Conservation (phyloP, 768 basidiomycete species). For the Roridomyces roridus region DNA sequence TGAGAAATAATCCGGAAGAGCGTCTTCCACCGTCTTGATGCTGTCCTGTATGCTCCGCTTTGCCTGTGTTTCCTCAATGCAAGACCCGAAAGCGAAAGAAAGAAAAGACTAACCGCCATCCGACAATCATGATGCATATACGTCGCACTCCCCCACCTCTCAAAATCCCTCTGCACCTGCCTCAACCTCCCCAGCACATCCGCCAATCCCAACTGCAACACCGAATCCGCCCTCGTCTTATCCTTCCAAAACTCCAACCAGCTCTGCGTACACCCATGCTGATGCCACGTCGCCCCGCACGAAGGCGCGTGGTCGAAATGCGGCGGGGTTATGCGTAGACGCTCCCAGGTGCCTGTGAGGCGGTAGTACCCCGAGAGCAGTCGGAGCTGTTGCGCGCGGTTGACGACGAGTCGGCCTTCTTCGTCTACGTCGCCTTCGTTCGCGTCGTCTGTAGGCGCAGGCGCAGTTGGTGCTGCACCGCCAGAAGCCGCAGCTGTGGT, state of each 20-base stretch:
- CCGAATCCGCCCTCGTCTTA: conserved; percentile 65
- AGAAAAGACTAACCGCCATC: conserved; percentile 29
- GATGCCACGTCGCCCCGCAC: conserved; percentile 75
- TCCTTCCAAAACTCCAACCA: conserved; percentile 87
- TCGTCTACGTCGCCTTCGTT: conserved; percentile 44
- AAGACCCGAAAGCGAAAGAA: neutral
- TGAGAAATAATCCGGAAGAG: conserved; percentile 67
- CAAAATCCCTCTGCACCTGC: conserved; percentile 70
- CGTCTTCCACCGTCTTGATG: conserved; percentile 62
- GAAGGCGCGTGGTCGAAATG: conserved; percentile 68
- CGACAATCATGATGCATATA: conserved; percentile 84
- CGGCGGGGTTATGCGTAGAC: conserved; percentile 59
- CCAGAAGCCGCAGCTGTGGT: conserved; percentile 3
- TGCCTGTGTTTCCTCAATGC: conserved; percentile 35
- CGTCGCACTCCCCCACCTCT: conserved; percentile 72
- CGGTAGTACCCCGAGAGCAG: conserved; percentile 75
- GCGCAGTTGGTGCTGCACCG: neutral
- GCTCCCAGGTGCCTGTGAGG: conserved; percentile 71
- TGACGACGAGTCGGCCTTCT: conserved; percentile 58
- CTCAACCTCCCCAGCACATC: conserved; percentile 72
- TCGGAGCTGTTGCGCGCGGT: conserved; percentile 64
- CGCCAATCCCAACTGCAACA: conserved; percentile 63
- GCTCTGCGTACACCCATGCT: conserved; percentile 72
- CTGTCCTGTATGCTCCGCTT: conserved; percentile 60
- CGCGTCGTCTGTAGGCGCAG: conserved; percentile 1